Evolutionary conservation across 306 rosid genomes (phyloP), one percentile per base, ranked within the genome.

Genomic region (Delonix regia): DNA sequence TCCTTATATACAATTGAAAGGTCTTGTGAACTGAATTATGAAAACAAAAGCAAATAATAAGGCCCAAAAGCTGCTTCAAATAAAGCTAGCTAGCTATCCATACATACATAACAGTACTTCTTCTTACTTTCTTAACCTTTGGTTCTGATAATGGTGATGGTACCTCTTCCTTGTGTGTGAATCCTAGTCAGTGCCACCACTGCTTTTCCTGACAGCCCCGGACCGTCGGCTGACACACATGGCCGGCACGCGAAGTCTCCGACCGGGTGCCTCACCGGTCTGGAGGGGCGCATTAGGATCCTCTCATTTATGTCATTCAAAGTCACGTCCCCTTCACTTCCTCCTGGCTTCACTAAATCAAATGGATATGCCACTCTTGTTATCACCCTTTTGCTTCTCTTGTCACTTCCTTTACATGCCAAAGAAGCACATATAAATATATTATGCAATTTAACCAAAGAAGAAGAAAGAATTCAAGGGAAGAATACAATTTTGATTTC

Each of bases 231-330:
- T 5, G 96, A 86, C 72, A 91, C 94, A 83, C 96, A 91, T 71
- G 99, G 98, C 85, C 98, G 94, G 81, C 97, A 93, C 2, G 98
- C 99, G 61, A 90, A 96, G 79, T 91, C 98, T 2, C 99, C 99
- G 0, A 96, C 98, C 10, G 98, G 98, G 57, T 93, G 99, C 84
- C 88, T 88, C 34, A 93, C 97, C 2, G 99, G 97, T 73, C 96
- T 82, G 25, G 96, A 85, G 15, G 99, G 99, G 1, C 92, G 83
- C 99, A 93, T 96, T 62, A 91, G 45, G 6, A 96, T 96, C 86
- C 94, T 86, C 78, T 96, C 92, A 75, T 96, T 96, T 49, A 96
- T 96, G 83, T 96, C 99, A 80, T 83, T 93, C 79, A 96, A 41
- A n/a, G 99, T 96, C 84, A 93, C 81, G 30, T 96, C 99, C 3